phyloP scores from a whole-genome alignment of 768 basidiomycete genomes.

The Termitomyces sp. region DNA sequence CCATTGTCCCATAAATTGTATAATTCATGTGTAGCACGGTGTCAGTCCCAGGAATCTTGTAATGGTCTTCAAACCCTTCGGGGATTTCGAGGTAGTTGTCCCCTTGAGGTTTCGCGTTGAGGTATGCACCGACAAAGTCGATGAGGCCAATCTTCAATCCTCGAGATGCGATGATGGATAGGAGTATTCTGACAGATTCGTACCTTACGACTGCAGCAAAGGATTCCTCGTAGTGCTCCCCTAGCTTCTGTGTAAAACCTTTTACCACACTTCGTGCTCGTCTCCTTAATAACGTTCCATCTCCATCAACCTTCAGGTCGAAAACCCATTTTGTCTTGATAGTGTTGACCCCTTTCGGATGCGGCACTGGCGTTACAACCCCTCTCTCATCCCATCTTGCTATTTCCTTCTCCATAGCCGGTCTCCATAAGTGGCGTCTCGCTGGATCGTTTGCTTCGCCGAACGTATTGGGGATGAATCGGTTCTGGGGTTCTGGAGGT shows the following conservation, averaged over 20 bases:
- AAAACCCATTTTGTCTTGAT: background rate
- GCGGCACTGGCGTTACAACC: background rate
- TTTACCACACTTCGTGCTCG: background rate
- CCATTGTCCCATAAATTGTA: too few relatives aligned
- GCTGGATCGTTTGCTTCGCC: background rate
- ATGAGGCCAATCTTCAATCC: background rate
- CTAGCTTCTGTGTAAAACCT: background rate
- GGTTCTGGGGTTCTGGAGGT: background rate
- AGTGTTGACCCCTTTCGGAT: background rate
- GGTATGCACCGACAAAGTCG: background rate
- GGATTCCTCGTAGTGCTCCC: background rate
- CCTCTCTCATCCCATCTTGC: background rate
- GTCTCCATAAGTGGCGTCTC: background rate
- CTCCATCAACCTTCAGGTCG: background rate
- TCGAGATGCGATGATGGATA: background rate
- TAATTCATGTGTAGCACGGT: too few relatives aligned
- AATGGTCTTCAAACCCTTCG: too few relatives aligned
- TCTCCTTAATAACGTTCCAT: background rate
- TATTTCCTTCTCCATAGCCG: background rate
- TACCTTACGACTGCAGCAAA: background rate
- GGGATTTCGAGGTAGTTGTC: too few relatives aligned
- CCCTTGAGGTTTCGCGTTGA: too few relatives aligned
- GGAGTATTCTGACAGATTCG: background rate
- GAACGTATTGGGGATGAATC: background rate
- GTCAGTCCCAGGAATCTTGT: too few relatives aligned